A percentile compares a stretch with the other conserved stretches of the same genome.
Evolutionary conservation across 73 alveolate genomes (phyloP).

Genomic region (Uronychia setigera): DNA sequence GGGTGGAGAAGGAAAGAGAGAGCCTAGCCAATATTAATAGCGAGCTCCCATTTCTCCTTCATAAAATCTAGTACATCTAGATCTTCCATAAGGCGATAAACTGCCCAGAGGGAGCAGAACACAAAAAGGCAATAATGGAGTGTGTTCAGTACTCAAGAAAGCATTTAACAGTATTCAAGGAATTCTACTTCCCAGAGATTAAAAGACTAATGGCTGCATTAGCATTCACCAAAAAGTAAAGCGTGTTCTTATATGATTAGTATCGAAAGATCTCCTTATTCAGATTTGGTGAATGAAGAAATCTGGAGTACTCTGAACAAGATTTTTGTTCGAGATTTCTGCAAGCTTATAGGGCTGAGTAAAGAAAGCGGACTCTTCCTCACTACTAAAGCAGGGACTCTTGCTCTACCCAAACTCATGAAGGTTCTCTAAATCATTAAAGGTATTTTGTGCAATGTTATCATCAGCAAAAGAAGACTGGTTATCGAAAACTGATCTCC

Average conservation of each 20-base stretch:
- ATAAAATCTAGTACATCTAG: constrained; percentile 11
- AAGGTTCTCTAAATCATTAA: constrained; percentile 20
- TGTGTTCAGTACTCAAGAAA: constrained; percentile 1
- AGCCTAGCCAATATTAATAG: constrained; percentile 19
- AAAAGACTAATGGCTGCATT: constrained; percentile 43
- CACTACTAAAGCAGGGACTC: constrained; percentile 52
- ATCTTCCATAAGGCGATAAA: constrained; percentile 14
- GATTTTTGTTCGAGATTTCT: constrained; percentile 50
- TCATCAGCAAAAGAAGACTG: constrained; percentile 8
- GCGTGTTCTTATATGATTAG: neutral
- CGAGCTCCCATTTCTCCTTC: constrained; percentile 39
- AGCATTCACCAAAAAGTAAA: constrained; percentile 16
- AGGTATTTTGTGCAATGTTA: neutral
- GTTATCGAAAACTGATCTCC: constrained; percentile 49
- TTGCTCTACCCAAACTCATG: constrained; percentile 56
- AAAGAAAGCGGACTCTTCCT: constrained; percentile 52
- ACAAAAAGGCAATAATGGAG: neutral
- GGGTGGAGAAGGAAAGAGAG: constrained; percentile 28
- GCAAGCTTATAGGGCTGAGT: constrained; percentile 49
- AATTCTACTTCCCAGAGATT: constrained; percentile 5
- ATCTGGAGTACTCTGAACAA: constrained; percentile 22
- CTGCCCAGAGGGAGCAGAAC: neutral
- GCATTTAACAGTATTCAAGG: constrained; percentile 2
- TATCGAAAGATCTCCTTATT: constrained; percentile 10
- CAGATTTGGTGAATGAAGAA: constrained; percentile 8